These are phyloP conservation scores for Amaranthus cruentus DNA, from an alignment of 148 eudicot genomes.

Conservation along the genomic window DNA sequence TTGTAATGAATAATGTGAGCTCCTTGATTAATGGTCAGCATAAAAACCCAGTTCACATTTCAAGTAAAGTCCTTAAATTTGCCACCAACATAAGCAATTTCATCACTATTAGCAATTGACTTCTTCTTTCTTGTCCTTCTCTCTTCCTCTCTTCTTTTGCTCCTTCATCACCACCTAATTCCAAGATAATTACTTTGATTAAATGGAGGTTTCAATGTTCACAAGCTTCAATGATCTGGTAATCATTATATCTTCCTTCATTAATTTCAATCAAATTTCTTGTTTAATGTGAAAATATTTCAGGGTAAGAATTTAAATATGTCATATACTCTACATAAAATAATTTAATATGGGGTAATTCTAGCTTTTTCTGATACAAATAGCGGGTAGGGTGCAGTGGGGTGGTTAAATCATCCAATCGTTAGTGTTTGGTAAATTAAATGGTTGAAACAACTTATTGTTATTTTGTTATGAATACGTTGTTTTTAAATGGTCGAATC, in stretches of 20 bases:
- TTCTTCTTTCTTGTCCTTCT: conserved; percentile 6
- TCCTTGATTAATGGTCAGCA: conserved; percentile 11
- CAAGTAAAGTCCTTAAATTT: conserved; percentile 9
- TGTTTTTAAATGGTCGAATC: too few relatives aligned
- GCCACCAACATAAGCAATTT: conserved; percentile 1
- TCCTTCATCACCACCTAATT: background rate
- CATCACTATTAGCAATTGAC: background rate
- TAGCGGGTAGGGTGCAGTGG: too few relatives aligned
- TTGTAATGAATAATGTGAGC: too few relatives aligned
- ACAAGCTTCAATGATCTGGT: conserved; percentile 31
- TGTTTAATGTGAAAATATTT: background rate
- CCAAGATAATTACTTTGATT: too few relatives aligned
- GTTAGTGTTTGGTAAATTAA: too few relatives aligned
- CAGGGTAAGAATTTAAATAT: too few relatives aligned
- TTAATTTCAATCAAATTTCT: background rate
- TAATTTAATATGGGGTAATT: too few relatives aligned
- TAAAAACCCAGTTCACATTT: conserved; percentile 31
- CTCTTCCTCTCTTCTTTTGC: conserved; percentile 8
- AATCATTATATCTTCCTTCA: background rate
- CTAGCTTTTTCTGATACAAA: too few relatives aligned
- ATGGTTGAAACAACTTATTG: too few relatives aligned
- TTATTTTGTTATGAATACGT: too few relatives aligned
- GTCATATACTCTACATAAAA: too few relatives aligned
- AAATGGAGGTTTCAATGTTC: conserved; percentile 45
- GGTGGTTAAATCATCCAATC: too few relatives aligned